These are phyloP conservation scores for Solanum habrochaites DNA, from an alignment of 257 asterid species.

Conservation along the genomic window DNA sequence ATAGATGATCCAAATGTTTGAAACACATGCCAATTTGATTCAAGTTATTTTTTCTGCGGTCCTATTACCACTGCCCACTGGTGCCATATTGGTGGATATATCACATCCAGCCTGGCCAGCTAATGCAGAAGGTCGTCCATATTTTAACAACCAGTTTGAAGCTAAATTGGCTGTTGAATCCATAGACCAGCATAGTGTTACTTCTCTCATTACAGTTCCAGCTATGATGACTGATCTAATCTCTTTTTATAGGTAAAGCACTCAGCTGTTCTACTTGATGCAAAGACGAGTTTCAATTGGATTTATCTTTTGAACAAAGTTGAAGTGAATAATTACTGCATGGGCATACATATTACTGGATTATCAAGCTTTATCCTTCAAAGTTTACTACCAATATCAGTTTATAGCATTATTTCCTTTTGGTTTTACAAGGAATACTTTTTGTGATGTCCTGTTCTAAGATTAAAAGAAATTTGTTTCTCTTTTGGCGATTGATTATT, in stretches of 20 bases:
- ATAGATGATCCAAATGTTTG: neutral
- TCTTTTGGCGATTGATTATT: neutral
- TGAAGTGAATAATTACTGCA: neutral
- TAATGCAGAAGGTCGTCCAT: conserved; percentile 85
- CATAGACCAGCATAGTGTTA: conserved; percentile 46
- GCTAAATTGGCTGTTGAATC: conserved; percentile 45
- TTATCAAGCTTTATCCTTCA: neutral
- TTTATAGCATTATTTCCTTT: neutral
- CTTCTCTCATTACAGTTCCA: conserved; percentile 78
- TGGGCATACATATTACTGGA: neutral
- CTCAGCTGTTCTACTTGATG: neutral
- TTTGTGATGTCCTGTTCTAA: neutral
- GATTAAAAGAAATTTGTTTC: neutral
- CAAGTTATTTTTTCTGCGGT: conserved; percentile 19
- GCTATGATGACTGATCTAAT: conserved; percentile 87
- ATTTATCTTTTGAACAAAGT: neutral
- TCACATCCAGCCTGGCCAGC: conserved; percentile 88
- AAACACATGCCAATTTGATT: neutral
- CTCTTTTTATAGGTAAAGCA: conserved; percentile 33
- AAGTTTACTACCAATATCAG: neutral
- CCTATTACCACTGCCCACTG: conserved; percentile 69
- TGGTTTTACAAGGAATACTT: neutral
- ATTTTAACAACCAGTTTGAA: conserved; percentile 58
- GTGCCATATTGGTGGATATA: conserved; percentile 93
- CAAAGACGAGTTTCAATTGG: neutral